Percentiles rank a stretch among this genome's conserved stretches.
Evolutionary conservation across 306 rosid genomes (phyloP).

Genomic region (Prunus persica): DNA sequence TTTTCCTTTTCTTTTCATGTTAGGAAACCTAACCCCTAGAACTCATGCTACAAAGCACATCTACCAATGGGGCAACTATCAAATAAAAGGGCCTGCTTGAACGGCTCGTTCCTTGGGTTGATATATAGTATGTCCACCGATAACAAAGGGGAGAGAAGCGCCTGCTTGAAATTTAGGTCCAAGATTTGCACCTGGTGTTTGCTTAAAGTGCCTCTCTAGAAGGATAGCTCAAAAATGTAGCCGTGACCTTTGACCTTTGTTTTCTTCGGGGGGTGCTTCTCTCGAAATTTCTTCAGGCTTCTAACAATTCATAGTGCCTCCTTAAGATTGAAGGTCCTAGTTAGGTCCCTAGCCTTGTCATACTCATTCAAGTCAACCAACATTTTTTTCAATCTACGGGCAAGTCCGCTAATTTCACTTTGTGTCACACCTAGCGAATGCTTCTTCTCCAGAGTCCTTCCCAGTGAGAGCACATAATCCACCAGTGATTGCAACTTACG

Average conservation of each 20-base stretch:
- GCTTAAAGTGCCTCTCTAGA: conserved; percentile 2
- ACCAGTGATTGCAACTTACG: conserved; percentile 78
- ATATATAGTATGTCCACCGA: neutral
- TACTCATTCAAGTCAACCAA: conserved; percentile 87
- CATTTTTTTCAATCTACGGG: conserved; percentile 85
- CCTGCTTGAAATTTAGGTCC: conserved; percentile 2
- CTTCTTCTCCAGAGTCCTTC: conserved; percentile 73
- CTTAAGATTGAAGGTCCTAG: conserved; percentile 73
- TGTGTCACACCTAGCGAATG: conserved; percentile 38
- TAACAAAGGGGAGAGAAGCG: neutral
- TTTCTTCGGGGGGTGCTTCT: neutral
- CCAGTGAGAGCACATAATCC: conserved; percentile 60
- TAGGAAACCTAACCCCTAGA: neutral
- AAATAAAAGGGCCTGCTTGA: no score
- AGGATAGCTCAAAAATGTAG: neutral
- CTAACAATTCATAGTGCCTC: conserved; percentile 65
- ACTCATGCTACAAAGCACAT: neutral
- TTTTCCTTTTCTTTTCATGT: neutral
- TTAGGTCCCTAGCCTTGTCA: conserved; percentile 75
- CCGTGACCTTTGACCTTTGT: neutral
- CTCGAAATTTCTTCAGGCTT: conserved; percentile 7
- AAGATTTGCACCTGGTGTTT: neutral
- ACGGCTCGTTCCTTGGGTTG: neutral
- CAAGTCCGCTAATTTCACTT: conserved; percentile 63
- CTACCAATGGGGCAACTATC: neutral